Base-by-base conservation (phyloP, 805 yeast species). In the Lipomyces spencermartinsiae region DNA sequence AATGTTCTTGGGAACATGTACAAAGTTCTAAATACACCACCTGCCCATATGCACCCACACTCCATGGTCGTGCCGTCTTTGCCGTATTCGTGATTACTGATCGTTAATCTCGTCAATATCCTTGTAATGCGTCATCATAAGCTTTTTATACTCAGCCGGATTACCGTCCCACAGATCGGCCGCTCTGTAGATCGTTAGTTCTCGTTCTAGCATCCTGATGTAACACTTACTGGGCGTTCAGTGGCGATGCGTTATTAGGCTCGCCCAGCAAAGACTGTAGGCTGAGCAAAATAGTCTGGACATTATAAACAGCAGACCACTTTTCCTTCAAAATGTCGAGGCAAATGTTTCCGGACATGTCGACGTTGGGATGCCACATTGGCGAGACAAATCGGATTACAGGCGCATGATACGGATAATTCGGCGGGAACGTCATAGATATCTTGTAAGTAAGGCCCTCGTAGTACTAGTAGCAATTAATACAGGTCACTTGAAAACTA, bases 311-410 rank as follows among this genome's bases (percentile, higher is more conserved):
- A 1, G 88, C 89, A 62, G 87, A 83, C 91, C 91, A 87, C 70
- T 86, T 82, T 62, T 86, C 89, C 75, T 87, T 86, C 75, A 87
- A 80, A 63, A 87, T 87, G 75, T 87, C 89, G 58, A 87, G 79
- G 71, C 91, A 87, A 67, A 87, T 88, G 69, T 86, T 83, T n/a
- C 91, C 91, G 63, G 83, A 79, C 81, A 85, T 83, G 72, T 86
- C 89, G 68, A 87, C 86, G 74, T 87, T 87, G 34, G 91, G 91
- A 74, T 87, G 90, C 83, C 86, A 85, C 83, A 86, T 83, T 19
- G 89, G 89, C 56, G 87, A 83, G 39, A 81, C 82, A 74, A 87
- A 87, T 71, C 78, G 81, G 74, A 87, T 83, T 35, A 77, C 77
- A 33, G 91, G 91, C 2, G 91, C 87, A 2, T 80, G 76, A 74